Evolutionary conservation across 2,329 filamentous ascomycete genomes (phyloP).

Genomic region (Colletotrichum sp.): DNA sequence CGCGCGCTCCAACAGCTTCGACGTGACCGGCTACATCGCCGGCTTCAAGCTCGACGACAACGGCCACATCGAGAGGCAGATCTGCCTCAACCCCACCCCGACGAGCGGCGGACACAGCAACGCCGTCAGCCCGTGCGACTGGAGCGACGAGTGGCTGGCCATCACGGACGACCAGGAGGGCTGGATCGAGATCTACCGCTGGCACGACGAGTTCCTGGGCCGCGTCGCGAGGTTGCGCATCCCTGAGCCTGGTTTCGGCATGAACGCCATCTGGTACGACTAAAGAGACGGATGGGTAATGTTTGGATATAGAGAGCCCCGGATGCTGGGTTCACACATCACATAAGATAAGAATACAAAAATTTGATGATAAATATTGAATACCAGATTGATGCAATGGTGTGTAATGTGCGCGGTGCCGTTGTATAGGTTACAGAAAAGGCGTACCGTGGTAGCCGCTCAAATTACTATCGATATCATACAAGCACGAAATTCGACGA

Average conservation of each 20-base stretch:
- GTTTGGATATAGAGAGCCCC: neutral
- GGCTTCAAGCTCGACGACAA: slow-evolving; percentile 74
- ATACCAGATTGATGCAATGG: neutral
- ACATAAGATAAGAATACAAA: neutral
- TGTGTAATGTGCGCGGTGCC: neutral
- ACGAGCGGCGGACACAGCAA: slow-evolving; percentile 90
- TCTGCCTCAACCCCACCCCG: slow-evolving; percentile 82
- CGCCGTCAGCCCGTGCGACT: slow-evolving; percentile 83
- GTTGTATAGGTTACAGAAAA: neutral
- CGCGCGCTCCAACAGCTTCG: slow-evolving; percentile 77
- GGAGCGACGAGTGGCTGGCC: slow-evolving; percentile 88
- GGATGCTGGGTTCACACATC: neutral
- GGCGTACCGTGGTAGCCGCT: neutral
- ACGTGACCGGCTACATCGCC: slow-evolving; percentile 81
- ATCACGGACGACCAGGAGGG: slow-evolving; percentile 89
- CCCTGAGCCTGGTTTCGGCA: slow-evolving; percentile 87
- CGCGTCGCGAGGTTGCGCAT: slow-evolving; percentile 80
- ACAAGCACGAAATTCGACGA: neutral
- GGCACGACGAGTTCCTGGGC: slow-evolving; percentile 81
- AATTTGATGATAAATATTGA: neutral
- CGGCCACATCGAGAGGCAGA: slow-evolving; percentile 77
- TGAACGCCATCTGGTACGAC: slow-evolving; percentile 97
- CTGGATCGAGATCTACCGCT: slow-evolving; percentile 86
- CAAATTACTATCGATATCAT: slow-evolving; percentile 14
- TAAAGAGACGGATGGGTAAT: slow-evolving; percentile 17